A percentile compares a stretch with the other conserved stretches of the same genome.
phyloP scores from a whole-genome alignment of 2,329 filamentous ascomycete species.

The Fusarium virguliforme region DNA sequence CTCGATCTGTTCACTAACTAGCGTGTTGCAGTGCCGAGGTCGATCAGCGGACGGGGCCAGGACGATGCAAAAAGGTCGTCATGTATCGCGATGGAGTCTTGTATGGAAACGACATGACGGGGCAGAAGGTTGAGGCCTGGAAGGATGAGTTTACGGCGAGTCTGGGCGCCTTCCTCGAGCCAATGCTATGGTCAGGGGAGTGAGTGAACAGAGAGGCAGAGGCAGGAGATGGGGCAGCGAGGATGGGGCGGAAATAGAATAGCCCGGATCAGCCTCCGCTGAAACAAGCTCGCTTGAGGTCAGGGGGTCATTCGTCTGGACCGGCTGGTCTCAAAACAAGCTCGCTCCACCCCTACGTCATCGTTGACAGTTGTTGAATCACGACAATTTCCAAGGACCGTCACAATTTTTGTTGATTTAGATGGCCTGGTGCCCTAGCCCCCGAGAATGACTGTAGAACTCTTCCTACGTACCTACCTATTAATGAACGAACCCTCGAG shows the following conservation, averaged over 20 bases:
- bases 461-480: conserved; percentile 34
- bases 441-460: conserved; percentile 41
- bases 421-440: conserved; percentile 14
- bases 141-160: background rate
- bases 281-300: background rate
- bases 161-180: background rate
- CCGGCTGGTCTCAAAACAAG: conserved; percentile 36
- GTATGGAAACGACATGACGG: conserved; percentile 7
- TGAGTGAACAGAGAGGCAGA: too few species aligned
- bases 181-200: background rate
- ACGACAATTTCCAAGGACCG: conserved; percentile 33
- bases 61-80: background rate
- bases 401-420: conserved; percentile 20
- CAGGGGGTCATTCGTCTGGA: conserved; percentile 24
- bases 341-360: conserved; percentile 39
- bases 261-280: background rate
- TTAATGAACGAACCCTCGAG: conserved; percentile 2
- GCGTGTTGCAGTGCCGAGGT: background rate
- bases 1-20: background rate
- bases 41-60: background rate
- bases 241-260: background rate
- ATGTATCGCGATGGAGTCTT: background rate
- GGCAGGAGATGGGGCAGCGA: background rate
- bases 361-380: conserved; percentile 34
- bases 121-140: background rate